Evolutionary conservation across 225 moss, liverwort and hornwort genomes (phyloP).

Genomic region (Lunularia cruciata): DNA sequence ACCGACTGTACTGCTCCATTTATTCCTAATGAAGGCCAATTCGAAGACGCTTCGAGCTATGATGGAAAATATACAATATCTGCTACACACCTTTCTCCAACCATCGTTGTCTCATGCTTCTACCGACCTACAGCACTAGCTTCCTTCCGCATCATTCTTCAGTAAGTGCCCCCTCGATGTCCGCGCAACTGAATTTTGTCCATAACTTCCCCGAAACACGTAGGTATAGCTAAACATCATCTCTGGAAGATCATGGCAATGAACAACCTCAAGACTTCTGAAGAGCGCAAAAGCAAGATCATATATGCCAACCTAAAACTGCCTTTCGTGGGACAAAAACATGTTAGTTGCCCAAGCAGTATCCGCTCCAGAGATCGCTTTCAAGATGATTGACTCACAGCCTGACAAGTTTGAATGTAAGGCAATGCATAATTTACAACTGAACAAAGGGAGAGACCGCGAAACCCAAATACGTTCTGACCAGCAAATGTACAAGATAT

Average conservation of each 20-base stretch:
- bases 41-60: conserved; percentile 4
- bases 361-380: conserved; percentile 8
- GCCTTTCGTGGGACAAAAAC: background rate
- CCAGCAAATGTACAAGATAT: conserved; percentile 30
- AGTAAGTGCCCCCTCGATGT: background rate
- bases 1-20: conserved; percentile 10
- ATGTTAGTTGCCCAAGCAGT: background rate
- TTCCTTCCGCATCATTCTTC: conserved; percentile 4
- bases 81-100: conserved; percentile 13
- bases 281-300: background rate
- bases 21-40: conserved; percentile 11
- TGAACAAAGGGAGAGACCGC: conserved; percentile 9
- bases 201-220: background rate
- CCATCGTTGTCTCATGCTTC: conserved; percentile 1
- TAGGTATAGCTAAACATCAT: conserved; percentile 6
- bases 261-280: conserved; percentile 14
- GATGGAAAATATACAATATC: conserved; percentile 14
- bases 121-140: conserved; percentile 10
- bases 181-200: background rate
- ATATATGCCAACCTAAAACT: conserved; percentile 6
- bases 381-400: background rate
- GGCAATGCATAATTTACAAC: conserved; percentile 27
- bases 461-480: conserved; percentile 2
- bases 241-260: conserved; percentile 1
- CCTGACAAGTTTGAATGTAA: conserved; percentile 15